Base-by-base conservation (phyloP, 192 early-diverging fungal species). In the Phycomyces blakesleeanus region DNA sequence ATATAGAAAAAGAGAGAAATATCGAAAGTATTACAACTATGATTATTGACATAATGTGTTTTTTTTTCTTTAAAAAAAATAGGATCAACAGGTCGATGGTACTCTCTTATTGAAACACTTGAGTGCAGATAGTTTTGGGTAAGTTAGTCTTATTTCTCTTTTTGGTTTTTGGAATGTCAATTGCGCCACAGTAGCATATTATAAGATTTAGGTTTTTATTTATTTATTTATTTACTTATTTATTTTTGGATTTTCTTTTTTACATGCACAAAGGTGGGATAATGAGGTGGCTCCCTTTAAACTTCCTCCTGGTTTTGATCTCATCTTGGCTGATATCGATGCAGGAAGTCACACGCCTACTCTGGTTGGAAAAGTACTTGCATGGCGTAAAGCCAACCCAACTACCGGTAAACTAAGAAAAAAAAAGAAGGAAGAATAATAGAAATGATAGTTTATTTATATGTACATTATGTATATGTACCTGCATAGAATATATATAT, bases 261-360 rank as follows among this genome's bases (percentile, higher is more conserved):
- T 10, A n/a, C n/a, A n/a, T n/a, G n/a, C n/a, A n/a, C n/a, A 15
- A 34, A 76, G 61, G 2, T 92, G 90, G 90, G 81, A 97, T 78
- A 85, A 83, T 65, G 61, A 73, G 1, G 85, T 94, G 0, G 61
- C 49, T 6, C 76, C 79, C 0, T 82, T 96, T 21, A 51, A 60
- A 4, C 70, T 99, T 44, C 95, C 96, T 12, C 89, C 80, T 15
- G 63, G 86, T 8, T 78, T 96, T 16, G 72, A 75, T 0, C 64
- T 99, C 51, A 79, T 90, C 59, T 74, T 99, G 57, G 97, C 94
- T 9, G 97, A 99, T 76, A 89, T 99, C 22, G 90, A 93, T 74
- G 85, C 87, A 18, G 97, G 97, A 40, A 93, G 91, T 64, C 90
- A 91, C 80, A 99, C 97, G 1, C 95, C 95, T 12, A 89, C 88